A percentile compares a stretch with the other conserved stretches of the same genome.
These are phyloP conservation scores for Scedosporium aurantiacum DNA, from an alignment of 2,329 filamentous ascomycete genomes.

Conservation along the genomic window DNA sequence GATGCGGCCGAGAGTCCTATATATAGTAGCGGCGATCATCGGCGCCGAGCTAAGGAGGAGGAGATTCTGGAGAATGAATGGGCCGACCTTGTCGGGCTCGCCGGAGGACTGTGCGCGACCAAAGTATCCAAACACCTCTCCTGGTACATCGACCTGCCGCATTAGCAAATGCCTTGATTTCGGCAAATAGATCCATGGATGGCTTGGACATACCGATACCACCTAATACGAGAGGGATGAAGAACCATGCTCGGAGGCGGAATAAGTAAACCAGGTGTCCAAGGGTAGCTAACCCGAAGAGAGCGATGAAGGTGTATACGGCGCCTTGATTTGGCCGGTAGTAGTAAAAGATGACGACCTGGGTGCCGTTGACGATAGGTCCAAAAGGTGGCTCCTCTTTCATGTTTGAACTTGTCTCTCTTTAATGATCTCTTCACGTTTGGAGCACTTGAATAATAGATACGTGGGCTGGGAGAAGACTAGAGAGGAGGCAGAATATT, in stretches of 20 bases:
- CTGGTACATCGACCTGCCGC: constrained; percentile 14
- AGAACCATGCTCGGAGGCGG: constrained; percentile 35
- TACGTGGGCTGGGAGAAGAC: not conserved
- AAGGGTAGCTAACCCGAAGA: constrained; percentile 30
- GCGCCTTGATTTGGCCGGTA: constrained; percentile 35
- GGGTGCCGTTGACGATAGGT: constrained; percentile 2
- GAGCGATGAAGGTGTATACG: constrained; percentile 28
- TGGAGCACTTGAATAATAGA: not conserved
- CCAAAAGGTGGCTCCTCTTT: constrained; percentile 1
- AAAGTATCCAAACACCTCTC: constrained; percentile 40
- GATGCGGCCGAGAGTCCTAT: constrained; percentile 34
- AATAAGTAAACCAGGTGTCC: constrained; percentile 30
- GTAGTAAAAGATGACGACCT: constrained; percentile 25
- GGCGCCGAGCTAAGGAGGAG: constrained; percentile 26
- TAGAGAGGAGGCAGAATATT: too few species aligned
- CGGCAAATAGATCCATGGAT: not conserved
- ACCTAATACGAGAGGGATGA: constrained; percentile 39
- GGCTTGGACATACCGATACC: constrained; percentile 30
- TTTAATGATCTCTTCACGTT: not conserved
- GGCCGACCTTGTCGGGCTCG: constrained; percentile 26
- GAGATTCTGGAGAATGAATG: constrained; percentile 28
- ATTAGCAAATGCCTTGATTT: not conserved
- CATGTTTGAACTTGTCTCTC: not conserved
- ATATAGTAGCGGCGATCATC: constrained; percentile 32
- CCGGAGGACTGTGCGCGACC: constrained; percentile 33